A percentile compares a stretch with the other conserved stretches of the same genome.
phyloP scores from a whole-genome alignment of 2,329 filamentous ascomycete species.

The Aspergillaceae sp. region DNA sequence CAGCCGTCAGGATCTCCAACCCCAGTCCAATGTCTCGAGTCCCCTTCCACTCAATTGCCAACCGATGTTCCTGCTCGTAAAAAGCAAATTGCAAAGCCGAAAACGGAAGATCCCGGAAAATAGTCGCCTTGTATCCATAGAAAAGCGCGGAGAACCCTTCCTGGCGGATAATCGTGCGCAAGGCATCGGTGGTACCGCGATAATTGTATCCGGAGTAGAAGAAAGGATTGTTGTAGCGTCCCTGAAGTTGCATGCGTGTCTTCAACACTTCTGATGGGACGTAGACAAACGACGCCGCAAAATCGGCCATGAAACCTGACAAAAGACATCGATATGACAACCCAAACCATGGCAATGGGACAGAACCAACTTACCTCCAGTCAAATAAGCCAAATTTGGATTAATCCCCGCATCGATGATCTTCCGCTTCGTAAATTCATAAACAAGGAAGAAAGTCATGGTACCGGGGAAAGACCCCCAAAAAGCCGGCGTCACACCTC shows the following conservation, averaged over 20 bases:
- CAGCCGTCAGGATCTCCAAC: slow-evolving; percentile 81
- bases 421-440: slow-evolving; percentile 86
- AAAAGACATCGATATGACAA: slow-evolving; percentile 2
- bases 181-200: slow-evolving; percentile 71
- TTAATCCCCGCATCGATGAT: slow-evolving; percentile 79
- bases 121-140: slow-evolving; percentile 92
- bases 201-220: slow-evolving; percentile 97
- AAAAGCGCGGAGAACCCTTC: slow-evolving; percentile 85
- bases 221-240: slow-evolving; percentile 86
- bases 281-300: slow-evolving; percentile 86
- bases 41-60: slow-evolving; percentile 70
- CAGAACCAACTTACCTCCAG: slow-evolving; percentile 54
- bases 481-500: slow-evolving; percentile 86
- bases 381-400: slow-evolving; percentile 75
- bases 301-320: slow-evolving; percentile 79
- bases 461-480: slow-evolving; percentile 90
- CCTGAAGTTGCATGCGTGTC: slow-evolving; percentile 91
- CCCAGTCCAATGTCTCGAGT: slow-evolving; percentile 76
- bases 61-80: slow-evolving; percentile 84
- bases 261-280: slow-evolving; percentile 97
- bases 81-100: slow-evolving; percentile 96
- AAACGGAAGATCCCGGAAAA: slow-evolving; percentile 90
- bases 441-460: slow-evolving; percentile 89
- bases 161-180: slow-evolving; percentile 69
- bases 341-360: slow-evolving; percentile 7